Percentiles rank a stretch among this genome's conserved stretches.
Conservation (phyloP, 768 basidiomycete genomes). For the Favolaschia claudopus region DNA sequence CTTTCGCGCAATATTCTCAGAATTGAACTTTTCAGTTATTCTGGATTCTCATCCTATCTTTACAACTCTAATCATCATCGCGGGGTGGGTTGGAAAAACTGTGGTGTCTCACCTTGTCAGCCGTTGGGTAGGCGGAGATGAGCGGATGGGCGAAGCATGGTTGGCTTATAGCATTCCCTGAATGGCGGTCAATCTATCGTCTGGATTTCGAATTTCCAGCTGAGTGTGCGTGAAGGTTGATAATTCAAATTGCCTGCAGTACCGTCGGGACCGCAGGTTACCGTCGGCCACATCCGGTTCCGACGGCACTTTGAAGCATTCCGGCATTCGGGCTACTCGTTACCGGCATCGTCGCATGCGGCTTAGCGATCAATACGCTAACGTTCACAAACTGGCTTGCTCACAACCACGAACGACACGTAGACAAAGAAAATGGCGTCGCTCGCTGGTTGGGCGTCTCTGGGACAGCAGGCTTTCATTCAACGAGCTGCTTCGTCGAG, state of each 20-base stretch:
- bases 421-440: too few species aligned
- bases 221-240: too few species aligned
- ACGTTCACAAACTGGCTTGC: too few species aligned
- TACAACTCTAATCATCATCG: conserved; percentile 76
- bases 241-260: too few species aligned
- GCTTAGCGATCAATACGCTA: too few species aligned
- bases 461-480: conserved; percentile 17
- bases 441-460: neutral
- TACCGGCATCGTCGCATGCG: too few species aligned
- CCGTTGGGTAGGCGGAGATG: conserved; percentile 70
- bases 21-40: conserved; percentile 59
- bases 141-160: conserved; percentile 71
- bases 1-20: neutral
- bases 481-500: neutral
- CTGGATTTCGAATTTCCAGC: neutral
- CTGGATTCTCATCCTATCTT: conserved; percentile 78
- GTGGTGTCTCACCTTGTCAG: conserved; percentile 66
- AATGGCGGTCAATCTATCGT: conserved; percentile 12
- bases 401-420: too few species aligned
- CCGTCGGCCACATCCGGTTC: too few species aligned
- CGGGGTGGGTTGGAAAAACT: conserved; percentile 79
- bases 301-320: too few species aligned
- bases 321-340: too few species aligned
- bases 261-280: too few species aligned
- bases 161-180: conserved; percentile 83